Percentiles rank a stretch among this genome's conserved stretches.
These are phyloP conservation scores for Zymoseptoria brevis DNA, from an alignment of 2,329 filamentous ascomycete species.

Conservation along the genomic window DNA sequence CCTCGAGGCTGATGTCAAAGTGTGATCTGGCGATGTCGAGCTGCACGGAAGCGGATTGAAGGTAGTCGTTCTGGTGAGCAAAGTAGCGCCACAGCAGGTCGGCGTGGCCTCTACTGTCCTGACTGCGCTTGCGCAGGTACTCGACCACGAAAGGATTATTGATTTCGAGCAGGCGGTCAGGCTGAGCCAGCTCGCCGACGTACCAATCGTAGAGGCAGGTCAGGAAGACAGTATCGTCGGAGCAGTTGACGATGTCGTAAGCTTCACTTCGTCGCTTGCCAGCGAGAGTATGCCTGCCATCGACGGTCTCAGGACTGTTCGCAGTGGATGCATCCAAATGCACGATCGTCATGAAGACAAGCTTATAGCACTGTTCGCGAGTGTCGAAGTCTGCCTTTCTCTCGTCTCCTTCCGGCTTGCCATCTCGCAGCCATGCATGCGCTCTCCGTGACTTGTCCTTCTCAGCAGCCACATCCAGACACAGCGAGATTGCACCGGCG, in stretches of 20 bases:
- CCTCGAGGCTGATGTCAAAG: conserved; percentile 70
- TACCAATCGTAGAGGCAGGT: conserved; percentile 99
- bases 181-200: conserved; percentile 67
- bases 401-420: conserved; percentile 61
- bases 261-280: conserved; percentile 78
- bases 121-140: conserved; percentile 72
- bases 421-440: conserved; percentile 79
- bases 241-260: conserved; percentile 80
- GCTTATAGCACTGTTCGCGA: conserved; percentile 71
- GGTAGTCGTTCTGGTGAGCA: conserved; percentile 73
- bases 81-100: conserved; percentile 92
- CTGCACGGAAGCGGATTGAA: conserved; percentile 82
- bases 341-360: conserved; percentile 76
- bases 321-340: conserved; percentile 66
- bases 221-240: conserved; percentile 88
- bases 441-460: conserved; percentile 82
- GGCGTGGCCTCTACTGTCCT: conserved; percentile 65
- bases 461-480: conserved; percentile 72
- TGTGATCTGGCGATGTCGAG: conserved; percentile 73
- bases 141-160: conserved; percentile 78
- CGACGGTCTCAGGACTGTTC: conserved; percentile 62
- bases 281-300: conserved; percentile 68
- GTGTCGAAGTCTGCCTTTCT: conserved; percentile 60
- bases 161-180: conserved; percentile 75
- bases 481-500: conserved; percentile 80